Evolutionary conservation across 208 protist genomes (phyloP), one percentile per base, ranked within the genome.

Genomic region (Crithidia mellificae): DNA sequence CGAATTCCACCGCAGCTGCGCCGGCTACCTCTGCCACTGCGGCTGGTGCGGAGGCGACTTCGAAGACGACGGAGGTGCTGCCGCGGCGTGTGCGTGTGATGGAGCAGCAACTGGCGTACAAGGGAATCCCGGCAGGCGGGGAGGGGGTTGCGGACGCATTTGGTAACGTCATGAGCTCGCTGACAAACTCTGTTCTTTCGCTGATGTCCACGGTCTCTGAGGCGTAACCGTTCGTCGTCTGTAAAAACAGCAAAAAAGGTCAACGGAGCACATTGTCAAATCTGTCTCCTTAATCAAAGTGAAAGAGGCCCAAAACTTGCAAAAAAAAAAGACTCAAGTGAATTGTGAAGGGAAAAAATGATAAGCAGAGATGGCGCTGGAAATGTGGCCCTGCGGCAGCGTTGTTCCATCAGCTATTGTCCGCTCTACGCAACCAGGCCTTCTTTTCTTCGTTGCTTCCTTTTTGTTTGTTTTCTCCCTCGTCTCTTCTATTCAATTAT

Each of bases 51-150:
- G 3, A n/a, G 11, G 24, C 12, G 19, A 6, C 47, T 30, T 24
- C 24, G 9, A 53, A 14, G 34, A 32, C 1, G 22, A 22, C 17
- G 29, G 22, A 46, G 8, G 34, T 11, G 44, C 32, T 65, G 34
- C 59, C 59, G 47, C 59, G 59, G 7, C 59, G 59, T 20, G 59
- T 65, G 32, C 25, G 19, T 6, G 59, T 65, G 59, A 55, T 65
- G n/a, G 32, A 53, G 46, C 25, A 65, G 34, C 59, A 65, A 47
- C 59, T 65, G 30, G 25, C 12, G 34, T 22, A 29, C 53, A 58
- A 22, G 6, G 20, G 8, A 2, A 51, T 14, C 46, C 41, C 41
- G 17, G n/a, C 41, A 6, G 24, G 8, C 1, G 30, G 17, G 2
- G 51, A 56, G 1, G 34, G 17, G 14, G 53, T 29, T 25, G 32